Percentiles rank a stretch among this genome's conserved stretches.
Evolutionary conservation across 208 protist genomes (phyloP).

Genomic region (Leishmania tropica): DNA sequence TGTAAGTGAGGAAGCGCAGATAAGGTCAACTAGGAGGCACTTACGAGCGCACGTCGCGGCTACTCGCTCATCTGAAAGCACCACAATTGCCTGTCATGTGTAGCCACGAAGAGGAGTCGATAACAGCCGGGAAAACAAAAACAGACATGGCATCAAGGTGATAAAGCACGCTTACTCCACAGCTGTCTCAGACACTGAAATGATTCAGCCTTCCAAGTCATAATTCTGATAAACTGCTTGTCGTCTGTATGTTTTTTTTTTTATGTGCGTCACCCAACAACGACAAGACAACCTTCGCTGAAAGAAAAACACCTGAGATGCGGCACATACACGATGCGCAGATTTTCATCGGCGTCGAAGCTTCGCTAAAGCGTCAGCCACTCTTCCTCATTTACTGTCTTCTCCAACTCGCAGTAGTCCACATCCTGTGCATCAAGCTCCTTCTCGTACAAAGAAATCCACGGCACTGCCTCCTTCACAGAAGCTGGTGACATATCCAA

Average conservation of each 20-base stretch:
- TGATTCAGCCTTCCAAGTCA: neutral
- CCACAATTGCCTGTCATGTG: neutral
- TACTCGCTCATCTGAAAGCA: neutral
- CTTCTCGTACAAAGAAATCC: constrained; percentile 72
- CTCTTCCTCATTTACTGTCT: constrained; percentile 73
- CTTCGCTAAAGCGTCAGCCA: constrained; percentile 73
- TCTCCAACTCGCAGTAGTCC: constrained; percentile 73
- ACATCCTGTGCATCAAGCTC: constrained; percentile 73
- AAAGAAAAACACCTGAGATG: neutral
- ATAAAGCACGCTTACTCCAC: neutral
- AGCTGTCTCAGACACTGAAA: neutral
- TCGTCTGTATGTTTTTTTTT: neutral
- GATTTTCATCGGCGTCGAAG: neutral
- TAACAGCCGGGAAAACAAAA: neutral
- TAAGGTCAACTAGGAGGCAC: neutral
- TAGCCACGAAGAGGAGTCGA: neutral
- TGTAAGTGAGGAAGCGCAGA: neutral
- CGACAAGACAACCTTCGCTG: neutral
- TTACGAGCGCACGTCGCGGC: neutral
- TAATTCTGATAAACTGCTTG: neutral
- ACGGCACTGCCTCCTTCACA: constrained; percentile 39
- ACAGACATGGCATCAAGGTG: neutral
- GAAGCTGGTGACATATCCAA: constrained; percentile 25
- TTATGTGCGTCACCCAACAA: neutral
- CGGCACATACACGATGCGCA: neutral